Evolutionary conservation across 2,329 filamentous ascomycete species (phyloP), one percentile per base, ranked within the genome.

Genomic region (Phaeophleospora eucalypticola): DNA sequence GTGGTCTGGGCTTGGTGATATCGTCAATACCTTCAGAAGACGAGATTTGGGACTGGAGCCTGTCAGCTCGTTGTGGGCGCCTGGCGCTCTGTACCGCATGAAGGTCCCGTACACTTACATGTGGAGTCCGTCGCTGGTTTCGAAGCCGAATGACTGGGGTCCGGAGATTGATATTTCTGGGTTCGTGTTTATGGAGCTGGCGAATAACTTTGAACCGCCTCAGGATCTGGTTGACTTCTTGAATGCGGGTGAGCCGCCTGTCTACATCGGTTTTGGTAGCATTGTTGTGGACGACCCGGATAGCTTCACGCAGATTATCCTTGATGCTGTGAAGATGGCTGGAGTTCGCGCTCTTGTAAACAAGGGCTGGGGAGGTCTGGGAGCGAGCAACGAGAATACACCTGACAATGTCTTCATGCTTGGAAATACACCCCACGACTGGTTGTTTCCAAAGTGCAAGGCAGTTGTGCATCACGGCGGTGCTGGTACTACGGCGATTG

Each of bases 41-140:
- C 80, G 82, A 45, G 87, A 81, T 0, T 70, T 91, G 1, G 79
- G 78, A 1, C 69, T 91, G 0, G 86, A 90, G 53, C 83, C 85
- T 0, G 81, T 91, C 2, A 86, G 82, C 29, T 87, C 82, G 0
- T 69, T 89, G 0, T 89, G 86, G 86, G 87, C 86, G 0, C 86
- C 86, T 0, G 85, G 84, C 0, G 78, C 85, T 33, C 76, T 86
- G 0, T 87, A 86, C 49, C 78, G 86, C 1, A 71, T 89, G 45
- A 84, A 86, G 51, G 83, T 91, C 0, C 86, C 87, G 0, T 85
- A 83, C 50, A 87, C 84, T 0, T 90, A 90, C 58, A 72, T 87
- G 45, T 68, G 64, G 64, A 59, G 54, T 36, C 65, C 65, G 1
- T 54, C 58, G 3, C 48, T 65, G 3, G 56, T 61, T 1, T 49